Percentiles rank a stretch among this genome's conserved stretches.
Evolutionary conservation across 495 filamentous ascomycete species (phyloP).

Genomic region (Podospora sp.): DNA sequence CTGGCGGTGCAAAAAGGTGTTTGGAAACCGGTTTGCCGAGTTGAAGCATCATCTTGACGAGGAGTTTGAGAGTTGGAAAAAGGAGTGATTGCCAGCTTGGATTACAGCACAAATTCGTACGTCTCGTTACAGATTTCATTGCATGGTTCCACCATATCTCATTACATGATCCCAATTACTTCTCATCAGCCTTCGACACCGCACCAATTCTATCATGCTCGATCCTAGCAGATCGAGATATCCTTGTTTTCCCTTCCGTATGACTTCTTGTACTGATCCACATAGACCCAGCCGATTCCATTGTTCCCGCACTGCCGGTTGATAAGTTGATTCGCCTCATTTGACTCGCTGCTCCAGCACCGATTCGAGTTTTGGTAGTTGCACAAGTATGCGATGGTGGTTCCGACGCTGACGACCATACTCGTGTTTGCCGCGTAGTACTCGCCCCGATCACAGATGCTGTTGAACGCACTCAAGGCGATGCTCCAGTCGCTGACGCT

Average conservation of each 20-base stretch:
- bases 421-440: neutral
- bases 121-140: neutral
- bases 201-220: no score
- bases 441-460: neutral
- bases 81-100: slow-evolving; percentile 49
- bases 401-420: neutral
- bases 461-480: slow-evolving; percentile 9
- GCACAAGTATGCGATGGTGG: slow-evolving; percentile 12
- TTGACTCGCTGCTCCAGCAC: slow-evolving; percentile 18
- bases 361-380: slow-evolving; percentile 10
- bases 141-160: neutral
- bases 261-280: neutral
- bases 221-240: neutral
- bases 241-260: neutral
- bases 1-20: slow-evolving; percentile 81
- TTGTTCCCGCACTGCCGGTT: slow-evolving; percentile 7
- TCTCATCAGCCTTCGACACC: no score
- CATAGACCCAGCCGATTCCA: neutral
- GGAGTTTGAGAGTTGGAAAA: slow-evolving; percentile 85
- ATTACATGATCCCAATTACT: neutral
- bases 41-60: slow-evolving; percentile 78
- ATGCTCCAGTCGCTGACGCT: neutral
- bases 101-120: neutral
- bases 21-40: slow-evolving; percentile 68
- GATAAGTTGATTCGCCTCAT: slow-evolving; percentile 3